These are phyloP conservation scores for Arctium lappa DNA, from an alignment of 129 eudicot genomes.

Conservation along the genomic window DNA sequence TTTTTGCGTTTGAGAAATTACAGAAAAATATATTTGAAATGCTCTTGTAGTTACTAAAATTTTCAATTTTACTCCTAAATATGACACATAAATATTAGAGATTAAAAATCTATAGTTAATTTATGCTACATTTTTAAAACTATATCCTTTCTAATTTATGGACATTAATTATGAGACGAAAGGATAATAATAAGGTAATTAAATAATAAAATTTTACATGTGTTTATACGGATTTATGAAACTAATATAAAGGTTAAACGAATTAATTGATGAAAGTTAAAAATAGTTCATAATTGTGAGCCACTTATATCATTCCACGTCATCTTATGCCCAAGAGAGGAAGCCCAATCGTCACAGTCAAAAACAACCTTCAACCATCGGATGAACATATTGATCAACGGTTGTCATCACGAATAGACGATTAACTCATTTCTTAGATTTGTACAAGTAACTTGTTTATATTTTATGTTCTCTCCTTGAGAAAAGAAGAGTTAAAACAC, in stretches of 20 bases:
- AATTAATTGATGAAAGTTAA: background rate
- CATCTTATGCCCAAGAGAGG: slow-evolving; percentile 16
- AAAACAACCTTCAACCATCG: slow-evolving; percentile 15
- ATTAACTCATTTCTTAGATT: background rate
- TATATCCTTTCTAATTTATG: no score
- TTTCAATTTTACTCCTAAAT: no score
- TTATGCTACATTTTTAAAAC: no score
- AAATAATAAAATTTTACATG: background rate
- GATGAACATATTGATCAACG: slow-evolving; percentile 37
- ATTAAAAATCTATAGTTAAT: no score
- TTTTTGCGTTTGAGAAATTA: no score
- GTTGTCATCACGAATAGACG: background rate
- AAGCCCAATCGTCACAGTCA: slow-evolving; percentile 32
- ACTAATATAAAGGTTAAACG: no score
- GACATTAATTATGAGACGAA: background rate
- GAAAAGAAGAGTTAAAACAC: background rate
- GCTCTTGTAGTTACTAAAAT: no score
- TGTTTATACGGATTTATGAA: no score
- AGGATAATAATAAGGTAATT: background rate
- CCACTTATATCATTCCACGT: slow-evolving; percentile 5
- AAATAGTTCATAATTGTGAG: background rate
- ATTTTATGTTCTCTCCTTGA: background rate
- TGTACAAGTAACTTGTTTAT: slow-evolving; percentile 4
- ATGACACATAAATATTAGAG: no score
- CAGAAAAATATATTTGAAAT: no score